These are phyloP conservation scores for Leishmania braziliensis DNA, from an alignment of 208 protist species.

Conservation along the genomic window DNA sequence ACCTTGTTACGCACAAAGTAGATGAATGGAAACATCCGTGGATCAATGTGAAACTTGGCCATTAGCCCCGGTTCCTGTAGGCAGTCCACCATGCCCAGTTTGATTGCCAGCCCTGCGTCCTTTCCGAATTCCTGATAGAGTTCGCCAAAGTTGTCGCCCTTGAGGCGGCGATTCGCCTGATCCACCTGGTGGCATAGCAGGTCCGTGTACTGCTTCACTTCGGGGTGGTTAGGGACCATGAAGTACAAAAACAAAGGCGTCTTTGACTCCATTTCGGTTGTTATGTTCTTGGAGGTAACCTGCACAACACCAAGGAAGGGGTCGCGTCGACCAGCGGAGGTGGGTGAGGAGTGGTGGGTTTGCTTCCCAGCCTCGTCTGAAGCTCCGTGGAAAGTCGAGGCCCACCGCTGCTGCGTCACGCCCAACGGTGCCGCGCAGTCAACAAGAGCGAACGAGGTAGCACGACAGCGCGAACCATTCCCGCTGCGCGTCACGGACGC, in stretches of 20 bases:
- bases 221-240: slow-evolving; percentile 73
- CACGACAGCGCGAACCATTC: background rate
- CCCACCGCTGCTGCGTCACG: slow-evolving; percentile 8
- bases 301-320: slow-evolving; percentile 60
- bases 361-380: background rate
- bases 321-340: background rate
- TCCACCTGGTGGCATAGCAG: slow-evolving; percentile 70
- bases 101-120: slow-evolving; percentile 80
- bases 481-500: background rate
- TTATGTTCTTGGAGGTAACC: slow-evolving; percentile 71
- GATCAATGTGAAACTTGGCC: slow-evolving; percentile 69
- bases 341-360: background rate
- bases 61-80: slow-evolving; percentile 62
- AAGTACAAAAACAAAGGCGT: slow-evolving; percentile 87
- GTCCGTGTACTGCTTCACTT: slow-evolving; percentile 70
- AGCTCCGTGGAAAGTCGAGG: background rate
- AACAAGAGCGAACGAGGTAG: background rate
- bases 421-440: background rate
- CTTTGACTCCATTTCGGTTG: slow-evolving; percentile 68
- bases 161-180: slow-evolving; percentile 60
- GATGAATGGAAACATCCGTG: slow-evolving; percentile 83
- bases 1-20: slow-evolving; percentile 81
- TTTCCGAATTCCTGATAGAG: slow-evolving; percentile 78
- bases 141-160: slow-evolving; percentile 48
- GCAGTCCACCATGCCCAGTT: slow-evolving; percentile 84